Evolutionary conservation across 805 yeast genomes (phyloP), one percentile per base, ranked within the genome.

Genomic region (Dipodascopsis tothii): DNA sequence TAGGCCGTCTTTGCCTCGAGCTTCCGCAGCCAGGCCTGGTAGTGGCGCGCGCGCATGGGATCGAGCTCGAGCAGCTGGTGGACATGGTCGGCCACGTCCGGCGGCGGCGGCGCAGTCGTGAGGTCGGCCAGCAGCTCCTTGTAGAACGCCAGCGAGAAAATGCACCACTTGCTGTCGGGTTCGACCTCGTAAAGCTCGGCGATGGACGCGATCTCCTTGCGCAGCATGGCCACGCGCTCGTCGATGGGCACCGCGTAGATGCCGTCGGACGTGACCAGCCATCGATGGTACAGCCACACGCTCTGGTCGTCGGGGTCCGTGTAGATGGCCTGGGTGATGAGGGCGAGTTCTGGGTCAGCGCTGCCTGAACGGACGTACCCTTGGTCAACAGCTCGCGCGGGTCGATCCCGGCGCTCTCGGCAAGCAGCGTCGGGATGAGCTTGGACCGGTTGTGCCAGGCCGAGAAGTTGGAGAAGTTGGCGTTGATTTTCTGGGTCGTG

Each of bases 301-400:
- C 96, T 84, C 35, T 94, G 88, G 59, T 92, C 98, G 41, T 84
- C 90, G 0, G 95, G 88, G 60, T 92, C 97, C 53, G 94, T 85
- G 58, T 80, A 85, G 65, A 86, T 77, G 0, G 97, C 98, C 22
- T 84, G 81, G 46, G 79, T 81, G 30, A 87, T 71, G 52, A 82
- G 71, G 2, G 72, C 72, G 34, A 87, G 63, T 60, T 92, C 98
- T 17, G 68, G 63, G 0, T 48, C 45, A 4, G 85, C 59, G 40
- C 5, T 16, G 17, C 16, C 5, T 28, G 9, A 33, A 17, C 17
- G 42, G 71, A 23, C 21, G 17, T 21, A 37, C 44, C 42, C 20
- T 45, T 28, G n/a, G 25, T 35, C 27, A 43, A 33, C 17, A 41
- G 16, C 16, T 62, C 51, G 21, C 55, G 56, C 21, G 54, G 48